A percentile compares a stretch with the other conserved stretches of the same genome.
These are phyloP conservation scores for Tetrahymena borealis DNA, from an alignment of 73 alveolate species.

Conservation along the genomic window DNA sequence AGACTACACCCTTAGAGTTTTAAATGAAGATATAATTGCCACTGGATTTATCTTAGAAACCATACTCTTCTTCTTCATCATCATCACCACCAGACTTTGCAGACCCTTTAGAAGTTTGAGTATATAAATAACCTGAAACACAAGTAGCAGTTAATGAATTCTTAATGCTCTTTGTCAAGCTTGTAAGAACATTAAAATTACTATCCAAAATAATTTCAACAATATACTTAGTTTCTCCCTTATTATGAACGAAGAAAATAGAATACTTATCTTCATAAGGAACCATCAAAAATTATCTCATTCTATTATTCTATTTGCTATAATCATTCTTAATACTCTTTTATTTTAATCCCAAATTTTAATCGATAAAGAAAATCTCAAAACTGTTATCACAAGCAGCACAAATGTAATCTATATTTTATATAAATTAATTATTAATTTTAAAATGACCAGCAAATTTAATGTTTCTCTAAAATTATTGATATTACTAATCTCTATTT, in stretches of 20 bases:
- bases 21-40: background rate
- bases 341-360: background rate
- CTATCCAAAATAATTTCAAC: constrained; percentile 5
- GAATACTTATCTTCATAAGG: background rate
- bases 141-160: background rate
- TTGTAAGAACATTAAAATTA: background rate
- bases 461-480: background rate
- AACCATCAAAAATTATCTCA: background rate
- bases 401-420: background rate
- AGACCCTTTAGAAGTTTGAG: background rate
- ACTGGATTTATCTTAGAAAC: background rate
- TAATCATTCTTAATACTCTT: background rate
- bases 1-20: background rate
- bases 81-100: background rate
- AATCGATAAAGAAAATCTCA: background rate
- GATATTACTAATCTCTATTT: background rate
- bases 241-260: constrained; percentile 13
- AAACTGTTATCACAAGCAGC: background rate
- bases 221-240: constrained; percentile 12
- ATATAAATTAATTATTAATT: no score
- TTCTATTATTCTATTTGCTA: background rate
- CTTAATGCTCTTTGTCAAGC: constrained; percentile 10
- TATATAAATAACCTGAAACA: background rate
- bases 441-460: no score
- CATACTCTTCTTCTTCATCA: background rate